Percentiles rank a stretch among this genome's conserved stretches.
These are phyloP conservation scores for Dictyostelium citrinum DNA, from an alignment of 78 protist species.

Conservation along the genomic window DNA sequence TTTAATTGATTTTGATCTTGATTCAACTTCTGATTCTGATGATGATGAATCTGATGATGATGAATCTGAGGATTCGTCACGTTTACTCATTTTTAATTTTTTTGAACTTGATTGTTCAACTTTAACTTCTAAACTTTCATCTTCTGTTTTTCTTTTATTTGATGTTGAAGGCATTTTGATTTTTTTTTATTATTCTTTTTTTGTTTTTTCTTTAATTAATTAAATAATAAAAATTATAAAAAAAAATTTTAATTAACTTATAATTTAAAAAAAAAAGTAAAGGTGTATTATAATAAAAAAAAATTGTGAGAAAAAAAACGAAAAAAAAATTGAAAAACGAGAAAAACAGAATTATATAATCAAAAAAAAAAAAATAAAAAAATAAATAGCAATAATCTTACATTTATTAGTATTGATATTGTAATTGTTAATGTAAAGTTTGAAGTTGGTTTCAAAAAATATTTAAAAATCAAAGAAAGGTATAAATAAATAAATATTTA, in stretches of 20 bases:
- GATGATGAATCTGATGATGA: background rate
- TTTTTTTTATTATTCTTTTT: background rate
- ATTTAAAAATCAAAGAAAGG: background rate
- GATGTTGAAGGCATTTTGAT: conserved; percentile 52
- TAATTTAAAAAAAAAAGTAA: too few relatives aligned
- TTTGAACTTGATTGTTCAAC: conserved; percentile 16
- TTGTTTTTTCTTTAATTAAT: background rate
- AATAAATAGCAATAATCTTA: background rate
- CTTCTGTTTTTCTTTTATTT: conserved; percentile 9
- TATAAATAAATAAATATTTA: background rate
- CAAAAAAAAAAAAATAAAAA: too few relatives aligned
- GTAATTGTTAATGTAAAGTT: too few relatives aligned
- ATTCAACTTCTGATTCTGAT: background rate
- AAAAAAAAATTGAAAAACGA: background rate
- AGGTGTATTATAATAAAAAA: background rate
- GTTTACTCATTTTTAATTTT: background rate
- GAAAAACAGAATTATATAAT: background rate
- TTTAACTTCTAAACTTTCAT: conserved; percentile 6
- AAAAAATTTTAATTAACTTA: background rate
- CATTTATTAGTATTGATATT: too few relatives aligned
- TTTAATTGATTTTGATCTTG: background rate
- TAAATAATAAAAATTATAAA: background rate
- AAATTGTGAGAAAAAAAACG: background rate
- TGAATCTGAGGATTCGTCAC: background rate
- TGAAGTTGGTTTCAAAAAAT: too few relatives aligned